Base-by-base conservation (phyloP, 352 stramenopile species). In the Phytophthora tentaculata region DNA sequence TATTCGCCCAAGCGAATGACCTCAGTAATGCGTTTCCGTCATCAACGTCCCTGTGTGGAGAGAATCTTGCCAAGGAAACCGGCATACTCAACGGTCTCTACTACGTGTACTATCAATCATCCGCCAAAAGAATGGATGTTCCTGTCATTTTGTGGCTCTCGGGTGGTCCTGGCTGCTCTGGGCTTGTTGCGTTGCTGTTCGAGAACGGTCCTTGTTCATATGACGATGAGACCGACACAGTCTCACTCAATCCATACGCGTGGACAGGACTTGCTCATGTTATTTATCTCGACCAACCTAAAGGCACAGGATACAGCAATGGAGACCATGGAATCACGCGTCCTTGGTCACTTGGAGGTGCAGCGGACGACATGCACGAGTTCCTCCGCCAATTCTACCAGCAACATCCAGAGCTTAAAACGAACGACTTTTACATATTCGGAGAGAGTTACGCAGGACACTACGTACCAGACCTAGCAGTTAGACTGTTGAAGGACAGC, bases 131-230 rank as follows among this genome's bases (percentile, higher is more conserved):
- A 53, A 48, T 10, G 20, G 20, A 49, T 24, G 64, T 74, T 19
- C 97, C 97, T 0, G 82, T 99, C 23, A 84, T 99, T 10, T 64
- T 99, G 8, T 99, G 97, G 97, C 80, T 99, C 6, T 99, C 95
- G 8, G 97, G 97, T 28, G 97, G 97, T 16, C 97, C 97, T 10
- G 96, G 97, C 1, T 99, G 97, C 81, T 99, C 92, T 5, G 97
- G 91, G 8, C 80, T 97, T 13, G 78, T 99, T 24, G 97, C 86
- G 0, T 76, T 98, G 3, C 74, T 99, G 2, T 97, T 96, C 22
- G 97, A 99, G 69, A 98, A 99, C 74, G 97, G 97, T 7, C 97
- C 97, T 29, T 99, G 97, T 69, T 89, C 68, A 19, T 92, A 92
- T 57, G 83, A 92, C 56, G 83, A 94, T 44, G 84, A 91, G 26